Evolutionary conservation across 169 alveolate species (phyloP), one percentile per base, ranked within the genome.

Genomic region (Babesia sp.): DNA sequence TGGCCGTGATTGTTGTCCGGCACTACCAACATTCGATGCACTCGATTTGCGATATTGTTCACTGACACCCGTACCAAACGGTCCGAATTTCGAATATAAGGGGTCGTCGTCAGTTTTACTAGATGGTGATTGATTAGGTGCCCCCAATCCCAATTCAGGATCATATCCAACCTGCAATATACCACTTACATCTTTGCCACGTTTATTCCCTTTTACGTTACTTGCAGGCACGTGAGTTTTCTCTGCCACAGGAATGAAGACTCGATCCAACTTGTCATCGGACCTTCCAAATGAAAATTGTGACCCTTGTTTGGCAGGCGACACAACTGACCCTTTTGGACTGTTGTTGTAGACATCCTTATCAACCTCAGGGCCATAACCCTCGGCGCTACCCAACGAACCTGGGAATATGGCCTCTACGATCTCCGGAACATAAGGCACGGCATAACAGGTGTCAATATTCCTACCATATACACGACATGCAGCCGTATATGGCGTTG

Each of bases 351-450:
- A 18, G 7, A 12, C 33, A 6, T 6, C 7, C 33, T 20, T 20
- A 48, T 48, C 28, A n/a, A n/a, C n/a, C n/a, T n/a, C n/a, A n/a
- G n/a, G n/a, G n/a, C n/a, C n/a, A n/a, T n/a, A n/a, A n/a, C n/a
- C n/a, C n/a, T n/a, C n/a, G n/a, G n/a, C n/a, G n/a, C n/a, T n/a
- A n/a, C n/a, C n/a, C n/a, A n/a, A n/a, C n/a, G n/a, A n/a, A 26
- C 33, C 37, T 24, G 71, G 79, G 50, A 61, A 50, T 5, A 78
- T 54, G 8, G 73, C 59, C 20, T 57, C 76, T 46, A 69, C 44
- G 22, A 78, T 70, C 33, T 56, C 63, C 28, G 44, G 71, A 14
- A 78, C 72, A 29, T 37, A 57, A 12, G 86, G 86, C 28, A 78
- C 68, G 12, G 83, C 80, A 24, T 24, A 22, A 68, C 83, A 78